Evolutionary conservation across 306 rosid species (phyloP).

Genomic region (Quercus aquifolioides): DNA sequence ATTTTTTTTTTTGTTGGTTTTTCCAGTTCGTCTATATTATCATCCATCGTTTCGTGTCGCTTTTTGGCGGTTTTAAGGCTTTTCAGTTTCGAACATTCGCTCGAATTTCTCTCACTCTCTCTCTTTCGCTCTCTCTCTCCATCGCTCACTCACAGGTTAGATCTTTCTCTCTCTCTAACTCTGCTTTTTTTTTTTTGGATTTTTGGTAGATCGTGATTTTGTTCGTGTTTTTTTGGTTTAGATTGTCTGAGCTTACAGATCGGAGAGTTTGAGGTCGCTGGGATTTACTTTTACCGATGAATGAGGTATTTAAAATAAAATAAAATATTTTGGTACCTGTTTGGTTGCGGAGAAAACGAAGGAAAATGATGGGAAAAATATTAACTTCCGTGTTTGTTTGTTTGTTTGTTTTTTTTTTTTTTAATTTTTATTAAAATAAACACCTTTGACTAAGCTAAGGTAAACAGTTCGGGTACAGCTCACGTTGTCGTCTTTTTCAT

Average conservation of each 20-base stretch:
- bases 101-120: conserved; percentile 25
- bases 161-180: neutral
- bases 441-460: neutral
- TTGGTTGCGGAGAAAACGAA: conserved; percentile 28
- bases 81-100: conserved; percentile 61
- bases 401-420: neutral
- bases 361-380: neutral
- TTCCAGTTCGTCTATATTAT: no score
- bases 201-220: conserved; percentile 18
- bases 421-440: neutral
- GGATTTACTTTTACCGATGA: conserved; percentile 16
- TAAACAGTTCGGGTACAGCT: neutral
- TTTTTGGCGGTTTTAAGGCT: conserved; percentile 69
- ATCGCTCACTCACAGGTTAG: no score
- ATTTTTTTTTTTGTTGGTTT: no score
- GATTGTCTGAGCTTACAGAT: conserved; percentile 21
- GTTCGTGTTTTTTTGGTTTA: neutral
- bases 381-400: neutral
- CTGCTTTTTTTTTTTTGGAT: conserved; percentile 2
- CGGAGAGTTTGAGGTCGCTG: conserved; percentile 35
- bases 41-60: conserved; percentile 31
- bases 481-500: neutral
- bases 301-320: conserved; percentile 12
- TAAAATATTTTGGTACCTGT: neutral
- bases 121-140: conserved; percentile 17